Conservation (phyloP, 768 basidiomycete species). For the Leucocoprinus sp. region DNA sequence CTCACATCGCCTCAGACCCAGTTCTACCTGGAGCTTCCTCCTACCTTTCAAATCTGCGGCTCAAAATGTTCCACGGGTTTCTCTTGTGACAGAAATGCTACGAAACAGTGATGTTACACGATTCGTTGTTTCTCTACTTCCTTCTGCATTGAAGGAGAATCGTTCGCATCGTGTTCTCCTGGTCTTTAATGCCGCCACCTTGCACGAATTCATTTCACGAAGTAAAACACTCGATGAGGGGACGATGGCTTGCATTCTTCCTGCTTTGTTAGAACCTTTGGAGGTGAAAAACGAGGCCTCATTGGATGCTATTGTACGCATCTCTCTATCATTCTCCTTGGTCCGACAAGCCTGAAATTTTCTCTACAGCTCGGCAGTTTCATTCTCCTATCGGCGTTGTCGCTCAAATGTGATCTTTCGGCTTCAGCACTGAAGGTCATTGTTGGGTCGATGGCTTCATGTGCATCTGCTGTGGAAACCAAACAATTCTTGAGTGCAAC, state of each 20-base stretch:
- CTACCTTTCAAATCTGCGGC: conserved; percentile 70
- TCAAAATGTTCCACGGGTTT: conserved; percentile 61
- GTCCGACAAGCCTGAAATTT: neutral
- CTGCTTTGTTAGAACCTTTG: conserved; percentile 55
- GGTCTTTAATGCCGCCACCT: conserved; percentile 72
- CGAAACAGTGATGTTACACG: conserved; percentile 63
- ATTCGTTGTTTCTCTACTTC: conserved; percentile 60
- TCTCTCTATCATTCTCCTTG: neutral
- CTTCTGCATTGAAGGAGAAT: conserved; percentile 42
- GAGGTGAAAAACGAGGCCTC: conserved; percentile 26
- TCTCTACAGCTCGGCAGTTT: conserved; percentile 57
- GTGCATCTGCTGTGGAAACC: conserved; percentile 39
- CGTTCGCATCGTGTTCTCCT: conserved; percentile 62
- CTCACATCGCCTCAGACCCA: conserved; percentile 33
- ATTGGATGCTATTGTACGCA: conserved; percentile 50
- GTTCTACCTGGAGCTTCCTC: conserved; percentile 61
- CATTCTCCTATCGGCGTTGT: conserved; percentile 62
- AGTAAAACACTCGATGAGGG: conserved; percentile 55
- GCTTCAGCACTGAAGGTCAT: conserved; percentile 53
- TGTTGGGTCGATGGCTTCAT: conserved; percentile 42
- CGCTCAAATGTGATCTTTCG: conserved; percentile 55
- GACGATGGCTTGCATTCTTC: conserved; percentile 53
- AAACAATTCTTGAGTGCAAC: conserved; percentile 59
- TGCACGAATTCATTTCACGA: conserved; percentile 72
- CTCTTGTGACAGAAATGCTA: conserved; percentile 73